A percentile compares a stretch with the other conserved stretches of the same genome.
Conservation (phyloP, 495 filamentous ascomycete species). For the Tetracladium marchalianum region DNA sequence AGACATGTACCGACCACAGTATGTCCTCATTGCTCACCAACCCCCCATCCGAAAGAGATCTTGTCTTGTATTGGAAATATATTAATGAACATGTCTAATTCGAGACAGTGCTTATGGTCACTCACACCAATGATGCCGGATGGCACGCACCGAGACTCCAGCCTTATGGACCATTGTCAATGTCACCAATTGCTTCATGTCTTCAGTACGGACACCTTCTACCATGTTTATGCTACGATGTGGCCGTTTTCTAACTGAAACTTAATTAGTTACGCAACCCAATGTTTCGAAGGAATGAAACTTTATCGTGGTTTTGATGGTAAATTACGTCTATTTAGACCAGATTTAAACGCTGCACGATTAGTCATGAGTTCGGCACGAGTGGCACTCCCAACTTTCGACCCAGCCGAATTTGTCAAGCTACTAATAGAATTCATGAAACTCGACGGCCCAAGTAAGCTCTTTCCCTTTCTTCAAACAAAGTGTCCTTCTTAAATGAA, state of each 20-base stretch:
- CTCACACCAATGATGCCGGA: conserved; percentile 56
- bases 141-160: conserved; percentile 71
- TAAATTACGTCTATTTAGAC: conserved; percentile 75
- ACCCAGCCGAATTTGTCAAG: conserved; percentile 57
- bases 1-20: conserved; percentile 13
- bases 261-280: conserved; percentile 42
- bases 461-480: not conserved
- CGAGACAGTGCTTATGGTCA: conserved; percentile 74
- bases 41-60: not conserved
- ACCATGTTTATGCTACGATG: too few species aligned
- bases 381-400: conserved; percentile 69
- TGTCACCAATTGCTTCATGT: conserved; percentile 73
- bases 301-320: conserved; percentile 79
- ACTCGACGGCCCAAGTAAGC: conserved; percentile 44
- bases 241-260: too few species aligned
- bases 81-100: conserved; percentile 36
- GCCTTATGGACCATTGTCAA: conserved; percentile 67
- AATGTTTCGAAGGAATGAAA: conserved; percentile 89
- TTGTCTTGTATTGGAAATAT: not conserved
- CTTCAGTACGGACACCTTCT: conserved; percentile 52
- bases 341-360: conserved; percentile 63
- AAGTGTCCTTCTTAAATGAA: not conserved
- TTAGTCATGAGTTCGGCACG: conserved; percentile 60
- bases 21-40: not conserved
- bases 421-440: conserved; percentile 61